Percentiles rank a stretch among this genome's conserved stretches.
Evolutionary conservation across 345 rosid genomes (phyloP).

Genomic region (Bruguiera sexangula): DNA sequence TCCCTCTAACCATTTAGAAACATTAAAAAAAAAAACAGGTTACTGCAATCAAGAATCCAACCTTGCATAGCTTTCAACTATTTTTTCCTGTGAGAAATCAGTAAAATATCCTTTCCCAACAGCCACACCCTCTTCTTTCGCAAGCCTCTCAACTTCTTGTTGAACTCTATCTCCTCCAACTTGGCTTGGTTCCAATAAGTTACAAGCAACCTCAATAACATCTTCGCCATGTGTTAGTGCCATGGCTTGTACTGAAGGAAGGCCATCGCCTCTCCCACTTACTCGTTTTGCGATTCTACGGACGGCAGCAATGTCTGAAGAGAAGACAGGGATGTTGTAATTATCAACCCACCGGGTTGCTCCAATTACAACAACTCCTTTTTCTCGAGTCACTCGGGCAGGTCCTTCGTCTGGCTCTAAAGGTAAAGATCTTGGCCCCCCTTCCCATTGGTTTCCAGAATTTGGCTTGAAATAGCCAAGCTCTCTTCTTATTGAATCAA

Average conservation of each 20-base stretch:
- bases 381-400: conserved; percentile 40
- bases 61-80: conserved; percentile 47
- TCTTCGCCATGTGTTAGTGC: conserved; percentile 65
- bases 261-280: conserved; percentile 85
- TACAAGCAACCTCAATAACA: conserved; percentile 80
- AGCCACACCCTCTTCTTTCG: conserved; percentile 47
- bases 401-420: conserved; percentile 75
- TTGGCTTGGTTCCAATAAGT: conserved; percentile 68
- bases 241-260: conserved; percentile 85
- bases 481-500: conserved; percentile 79
- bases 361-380: conserved; percentile 70
- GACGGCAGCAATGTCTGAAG: conserved; percentile 50
- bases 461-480: conserved; percentile 87
- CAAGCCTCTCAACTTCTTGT: conserved; percentile 62
- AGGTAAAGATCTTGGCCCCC: conserved; percentile 49
- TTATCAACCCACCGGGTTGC: conserved; percentile 79
- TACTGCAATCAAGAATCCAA: conserved; percentile 11
- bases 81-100: conserved; percentile 58
- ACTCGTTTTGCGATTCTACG: conserved; percentile 57
- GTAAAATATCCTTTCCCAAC: conserved; percentile 84
- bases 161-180: conserved; percentile 77
- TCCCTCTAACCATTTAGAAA: too few species aligned
- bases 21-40: too few species aligned
- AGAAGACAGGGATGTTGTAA: conserved; percentile 72
- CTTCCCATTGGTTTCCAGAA: conserved; percentile 64